Base-by-base conservation (phyloP, 2,329 filamentous ascomycete genomes). In the Exophiala sideris region DNA sequence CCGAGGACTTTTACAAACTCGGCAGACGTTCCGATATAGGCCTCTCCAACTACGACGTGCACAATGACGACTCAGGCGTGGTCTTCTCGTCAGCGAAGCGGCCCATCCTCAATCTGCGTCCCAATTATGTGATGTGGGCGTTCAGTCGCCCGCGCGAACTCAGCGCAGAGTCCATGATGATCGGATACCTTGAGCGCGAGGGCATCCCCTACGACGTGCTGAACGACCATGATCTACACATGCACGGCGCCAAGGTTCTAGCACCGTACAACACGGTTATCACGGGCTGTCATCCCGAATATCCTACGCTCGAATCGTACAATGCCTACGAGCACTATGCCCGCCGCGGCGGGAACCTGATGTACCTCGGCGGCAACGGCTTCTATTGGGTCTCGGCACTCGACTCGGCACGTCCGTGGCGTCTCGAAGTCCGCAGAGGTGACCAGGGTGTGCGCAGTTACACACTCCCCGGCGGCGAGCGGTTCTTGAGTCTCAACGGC, bases 341-440 rank as follows among this genome's bases (percentile, higher is more conserved):
- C 32, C 54, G 52, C 2, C 41, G 46, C 2, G 70, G 71, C 8
- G 69, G 71, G 2, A 67, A 64, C 48, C 50, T 73, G 42, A 68
- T 73, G 66, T 73, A 72, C 48, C 58, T 69, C 6, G 70, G 69
- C n/a, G 69, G 70, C 7, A 71, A 72, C 50, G 68, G 70, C 11
- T 71, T 70, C 59, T 71, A 71, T 58, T 71, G 57, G 57, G 48
- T 55, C 5, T 48, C 53, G 5, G 48, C 50, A 5, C 51, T 50
- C 38, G 57, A 66, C 29, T 34, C 57, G 5, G 45, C 46, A 3
- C 50, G 54, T 3, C 57, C 67, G 12, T 67, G 70, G 54, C 68
- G 69, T 16, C 58, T 70, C 16, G 69, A 71, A 54, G 67, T 71
- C 34, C 67, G 68, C 9, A 61, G 65, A 9, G 68, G 63, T n/a